Conservation (phyloP, 768 basidiomycete genomes). For the Grammothele lineata region DNA sequence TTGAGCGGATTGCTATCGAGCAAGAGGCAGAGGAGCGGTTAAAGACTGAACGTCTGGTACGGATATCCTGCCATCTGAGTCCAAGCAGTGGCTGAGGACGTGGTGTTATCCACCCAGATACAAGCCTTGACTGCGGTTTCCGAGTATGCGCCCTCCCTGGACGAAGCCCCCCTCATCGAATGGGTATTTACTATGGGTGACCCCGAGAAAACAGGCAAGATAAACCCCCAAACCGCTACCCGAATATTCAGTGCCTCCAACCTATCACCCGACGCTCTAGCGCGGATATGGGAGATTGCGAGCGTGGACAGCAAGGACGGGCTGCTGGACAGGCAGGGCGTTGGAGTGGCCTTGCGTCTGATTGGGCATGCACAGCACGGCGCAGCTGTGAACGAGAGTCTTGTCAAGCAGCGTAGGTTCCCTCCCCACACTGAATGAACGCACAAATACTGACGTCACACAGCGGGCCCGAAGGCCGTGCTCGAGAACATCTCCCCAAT, state of each 20-base stretch:
- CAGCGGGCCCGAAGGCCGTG: constrained; percentile 36
- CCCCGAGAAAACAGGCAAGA: constrained; percentile 37
- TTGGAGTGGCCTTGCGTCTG: constrained; percentile 55
- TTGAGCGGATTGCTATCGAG: constrained; percentile 56
- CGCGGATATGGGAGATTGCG: constrained; percentile 61
- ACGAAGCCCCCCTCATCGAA: constrained; percentile 30
- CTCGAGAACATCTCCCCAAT: constrained; percentile 30
- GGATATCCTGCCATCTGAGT: background rate
- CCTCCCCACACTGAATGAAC: background rate
- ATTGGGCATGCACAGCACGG: constrained; percentile 65
- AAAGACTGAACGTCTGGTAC: constrained; percentile 18
- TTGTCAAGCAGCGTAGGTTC: constrained; percentile 44
- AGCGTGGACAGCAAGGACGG: constrained; percentile 56
- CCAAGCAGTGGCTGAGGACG: constrained; percentile 6
- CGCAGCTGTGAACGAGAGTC: constrained; percentile 34
- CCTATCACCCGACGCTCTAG: constrained; percentile 49
- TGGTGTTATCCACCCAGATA: too few relatives aligned
- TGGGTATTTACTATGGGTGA: constrained; percentile 34
- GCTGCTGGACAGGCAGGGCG: constrained; percentile 45
- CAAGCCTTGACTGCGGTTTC: constrained; percentile 8
- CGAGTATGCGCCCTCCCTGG: constrained; percentile 23
- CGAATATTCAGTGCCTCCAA: constrained; percentile 53
- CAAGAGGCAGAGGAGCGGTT: constrained; percentile 32
- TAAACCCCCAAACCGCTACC: constrained; percentile 50
- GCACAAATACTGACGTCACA: background rate